A percentile compares a stretch with the other conserved stretches of the same genome.
Evolutionary conservation across 441 rosid genomes (phyloP).

Genomic region (Pelargonium cotyledonis): DNA sequence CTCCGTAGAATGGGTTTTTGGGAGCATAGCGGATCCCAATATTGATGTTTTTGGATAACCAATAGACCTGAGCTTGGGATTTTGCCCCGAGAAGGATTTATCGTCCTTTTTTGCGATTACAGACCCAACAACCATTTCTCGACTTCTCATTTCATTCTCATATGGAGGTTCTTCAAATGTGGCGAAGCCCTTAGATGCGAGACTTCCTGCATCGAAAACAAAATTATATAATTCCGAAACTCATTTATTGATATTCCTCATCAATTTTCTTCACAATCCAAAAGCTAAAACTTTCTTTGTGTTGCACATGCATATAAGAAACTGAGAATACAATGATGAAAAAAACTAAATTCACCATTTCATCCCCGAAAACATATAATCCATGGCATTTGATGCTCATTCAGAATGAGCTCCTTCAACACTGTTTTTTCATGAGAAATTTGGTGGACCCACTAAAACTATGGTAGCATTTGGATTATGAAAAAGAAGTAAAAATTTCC

Average conservation of each 20-base stretch:
- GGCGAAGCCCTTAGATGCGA: constrained; percentile 24
- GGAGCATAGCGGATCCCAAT: constrained; percentile 31
- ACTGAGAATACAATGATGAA: no score
- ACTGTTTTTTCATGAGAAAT: no score
- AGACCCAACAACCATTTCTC: constrained; percentile 25
- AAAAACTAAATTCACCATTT: background rate
- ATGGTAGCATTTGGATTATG: no score
- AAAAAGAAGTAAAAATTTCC: no score
- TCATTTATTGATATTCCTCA: background rate
- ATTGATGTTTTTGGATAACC: constrained; percentile 31
- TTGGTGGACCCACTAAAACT: no score
- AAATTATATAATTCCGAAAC: background rate
- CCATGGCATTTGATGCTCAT: no score
- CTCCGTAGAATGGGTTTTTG: constrained; percentile 28
- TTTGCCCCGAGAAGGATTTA: constrained; percentile 25
- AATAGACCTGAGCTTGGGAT: constrained; percentile 24
- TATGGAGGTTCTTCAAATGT: constrained; percentile 27
- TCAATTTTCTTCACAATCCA: background rate
- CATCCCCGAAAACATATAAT: no score
- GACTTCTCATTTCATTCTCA: constrained; percentile 18
- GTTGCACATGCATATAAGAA: background rate
- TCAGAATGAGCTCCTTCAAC: no score
- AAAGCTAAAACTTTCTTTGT: background rate
- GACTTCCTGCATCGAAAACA: constrained; percentile 25
- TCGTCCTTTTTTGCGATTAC: constrained; percentile 23